A percentile compares a stretch with the other conserved stretches of the same genome.
Evolutionary conservation across 2,329 filamentous ascomycete genomes (phyloP).

Genomic region (Monilinia laxa): DNA sequence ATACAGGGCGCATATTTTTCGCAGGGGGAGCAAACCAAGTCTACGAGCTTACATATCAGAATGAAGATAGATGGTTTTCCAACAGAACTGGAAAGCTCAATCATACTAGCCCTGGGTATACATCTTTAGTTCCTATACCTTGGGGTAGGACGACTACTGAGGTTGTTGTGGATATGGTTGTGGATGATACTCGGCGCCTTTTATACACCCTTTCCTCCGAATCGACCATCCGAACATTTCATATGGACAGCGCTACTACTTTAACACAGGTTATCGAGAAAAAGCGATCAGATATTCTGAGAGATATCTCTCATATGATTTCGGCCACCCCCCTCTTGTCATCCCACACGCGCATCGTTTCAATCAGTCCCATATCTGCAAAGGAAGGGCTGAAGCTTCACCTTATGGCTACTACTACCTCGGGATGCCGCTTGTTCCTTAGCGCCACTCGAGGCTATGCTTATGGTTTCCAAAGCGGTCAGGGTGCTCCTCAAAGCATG

Average conservation of each 20-base stretch:
- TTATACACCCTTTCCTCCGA: constrained; percentile 87
- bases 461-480: constrained; percentile 61
- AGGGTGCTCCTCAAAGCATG: constrained; percentile 81
- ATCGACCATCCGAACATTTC: constrained; percentile 88
- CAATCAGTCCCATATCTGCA: constrained; percentile 80
- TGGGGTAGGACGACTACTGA: constrained; percentile 57
- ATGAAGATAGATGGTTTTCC: constrained; percentile 96
- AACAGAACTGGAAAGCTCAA: constrained; percentile 85
- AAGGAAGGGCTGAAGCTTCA: constrained; percentile 80
- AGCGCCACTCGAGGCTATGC: constrained; percentile 77
- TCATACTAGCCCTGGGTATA: constrained; percentile 75
- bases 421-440: constrained; percentile 87
- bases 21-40: constrained; percentile 82
- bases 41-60: constrained; percentile 92
- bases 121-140: constrained; percentile 55
- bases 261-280: constrained; percentile 66
- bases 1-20: constrained; percentile 90
- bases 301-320: constrained; percentile 84
- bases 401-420: constrained; percentile 85
- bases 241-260: constrained; percentile 68
- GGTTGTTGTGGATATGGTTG: constrained; percentile 72
- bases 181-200: constrained; percentile 85
- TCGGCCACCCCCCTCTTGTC: constrained; percentile 69
- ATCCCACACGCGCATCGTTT: constrained; percentile 70
- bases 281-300: constrained; percentile 56